Conservation (phyloP, 2,329 filamentous ascomycete species). For the Monosporascus sp. region DNA sequence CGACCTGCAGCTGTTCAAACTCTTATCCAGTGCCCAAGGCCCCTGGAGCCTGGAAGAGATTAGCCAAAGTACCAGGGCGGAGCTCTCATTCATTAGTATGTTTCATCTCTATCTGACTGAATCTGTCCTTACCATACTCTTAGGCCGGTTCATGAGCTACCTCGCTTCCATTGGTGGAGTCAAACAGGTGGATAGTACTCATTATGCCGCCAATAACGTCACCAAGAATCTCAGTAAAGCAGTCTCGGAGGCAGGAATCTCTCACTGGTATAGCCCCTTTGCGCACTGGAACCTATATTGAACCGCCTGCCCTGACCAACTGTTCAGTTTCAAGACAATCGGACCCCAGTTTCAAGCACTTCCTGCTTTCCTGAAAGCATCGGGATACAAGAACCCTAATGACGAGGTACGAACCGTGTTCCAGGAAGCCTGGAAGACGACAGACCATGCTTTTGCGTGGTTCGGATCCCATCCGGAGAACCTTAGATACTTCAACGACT, state of each 20-base stretch:
- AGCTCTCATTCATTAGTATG: neutral
- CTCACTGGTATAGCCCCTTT: constrained; percentile 1
- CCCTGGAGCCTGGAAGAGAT: neutral
- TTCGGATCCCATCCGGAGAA: constrained; percentile 8
- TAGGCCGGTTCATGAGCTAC: constrained; percentile 3
- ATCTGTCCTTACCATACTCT: neutral
- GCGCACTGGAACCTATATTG: neutral
- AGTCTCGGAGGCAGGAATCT: neutral
- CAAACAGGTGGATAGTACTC: neutral
- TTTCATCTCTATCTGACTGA: neutral
- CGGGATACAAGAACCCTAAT: constrained; percentile 10
- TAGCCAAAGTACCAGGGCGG: neutral
- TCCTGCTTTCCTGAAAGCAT: constrained; percentile 10
- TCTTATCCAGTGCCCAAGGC: neutral
- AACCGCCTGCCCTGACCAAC: neutral
- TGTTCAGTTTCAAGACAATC: constrained; percentile 4
- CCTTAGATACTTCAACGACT: constrained; percentile 14
- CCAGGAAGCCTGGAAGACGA: constrained; percentile 12
- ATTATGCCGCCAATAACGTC: constrained; percentile 1
- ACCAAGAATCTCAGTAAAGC: constrained; percentile 1
- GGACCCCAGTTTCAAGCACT: constrained; percentile 6
- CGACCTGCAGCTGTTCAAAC: constrained; percentile 1
- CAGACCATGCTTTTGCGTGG: constrained; percentile 6
- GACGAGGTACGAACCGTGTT: constrained; percentile 13
- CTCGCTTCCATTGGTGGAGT: neutral